Evolutionary conservation across 176 grass and related monocot species (phyloP), one percentile per base, ranked within the genome.

Genomic region (Dendrocalamus sinicus): DNA sequence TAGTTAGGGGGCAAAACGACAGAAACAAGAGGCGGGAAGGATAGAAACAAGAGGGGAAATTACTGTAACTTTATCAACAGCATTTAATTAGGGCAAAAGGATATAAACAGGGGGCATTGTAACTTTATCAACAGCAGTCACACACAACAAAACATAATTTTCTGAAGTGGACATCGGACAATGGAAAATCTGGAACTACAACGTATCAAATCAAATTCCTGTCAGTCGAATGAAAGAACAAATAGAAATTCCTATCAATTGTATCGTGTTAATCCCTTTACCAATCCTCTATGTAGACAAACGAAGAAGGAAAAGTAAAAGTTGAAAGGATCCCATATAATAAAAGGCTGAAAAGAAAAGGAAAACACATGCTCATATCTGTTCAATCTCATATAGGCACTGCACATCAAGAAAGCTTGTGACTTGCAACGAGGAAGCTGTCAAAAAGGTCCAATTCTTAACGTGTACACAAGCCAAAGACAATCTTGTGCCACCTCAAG

Each of bases 211-310:
- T 67, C 20, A 66, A 73, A 78, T 71, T 23, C 47, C 9, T 65
- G 46, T 65, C 10, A 57, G 77, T 45, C 39, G 8, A 83, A 73
- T 72, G 2, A 79, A 52, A 78, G 32, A 74, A 79, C 43, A 57
- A 51, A 19, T 28, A 72, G 13, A 88, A 69, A 60, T 82, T 40
- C 51, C 80, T 91, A 75, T 75, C 12, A 37, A 46, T 14, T 68
- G 26, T 85, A 74, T 79, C 80, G 28, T 79, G 60, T 69, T 41
- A 75, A 83, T n/a, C 78, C 67, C 44, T 52, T 51, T 52, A 84
- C 75, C 68, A 52, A 55, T 80, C 24, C 57, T 3, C 79, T 59
- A 50, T 78, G 75, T 61, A 83, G 43, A 87, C 68, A 61, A 91
- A 32, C 67, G 20, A 62, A 61, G 11, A 41, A 60, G 58, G 3